Conservation (phyloP, 2,329 filamentous ascomycete species). For the Beauveria caledonica region DNA sequence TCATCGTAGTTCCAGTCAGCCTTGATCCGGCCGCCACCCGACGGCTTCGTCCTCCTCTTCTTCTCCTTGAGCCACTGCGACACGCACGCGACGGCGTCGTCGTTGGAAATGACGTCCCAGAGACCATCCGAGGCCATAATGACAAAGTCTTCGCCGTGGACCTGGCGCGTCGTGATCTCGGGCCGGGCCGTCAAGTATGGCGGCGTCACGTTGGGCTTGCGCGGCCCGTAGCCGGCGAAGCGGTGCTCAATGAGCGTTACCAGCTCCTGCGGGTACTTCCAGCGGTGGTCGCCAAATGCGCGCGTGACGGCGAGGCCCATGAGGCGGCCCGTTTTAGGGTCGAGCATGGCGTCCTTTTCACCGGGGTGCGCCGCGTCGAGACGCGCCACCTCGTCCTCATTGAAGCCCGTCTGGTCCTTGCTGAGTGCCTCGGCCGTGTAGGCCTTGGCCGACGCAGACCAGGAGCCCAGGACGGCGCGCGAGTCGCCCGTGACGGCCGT, state of each 20-base stretch:
- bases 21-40: constrained; percentile 12
- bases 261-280: constrained; percentile 54
- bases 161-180: constrained; percentile 48
- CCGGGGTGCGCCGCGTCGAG: constrained; percentile 52
- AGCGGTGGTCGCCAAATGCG: constrained; percentile 60
- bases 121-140: constrained; percentile 61
- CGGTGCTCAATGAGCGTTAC: constrained; percentile 27
- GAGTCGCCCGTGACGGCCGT: constrained; percentile 63
- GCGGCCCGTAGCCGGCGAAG: constrained; percentile 38
- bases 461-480: constrained; percentile 51
- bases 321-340: constrained; percentile 44
- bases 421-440: constrained; percentile 50
- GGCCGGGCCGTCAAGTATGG: constrained; percentile 63
- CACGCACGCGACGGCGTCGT: constrained; percentile 50
- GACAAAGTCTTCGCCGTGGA: constrained; percentile 46
- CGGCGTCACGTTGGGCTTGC: constrained; percentile 42
- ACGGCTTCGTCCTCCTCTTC: constrained; percentile 13
- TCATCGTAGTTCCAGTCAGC: constrained; percentile 11
- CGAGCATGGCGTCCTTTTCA: constrained; percentile 46
- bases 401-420: constrained; percentile 58
- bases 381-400: constrained; percentile 46
- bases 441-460: constrained; percentile 29
- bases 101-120: constrained; percentile 52
- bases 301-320: constrained; percentile 54
- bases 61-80: constrained; percentile 40